These are phyloP conservation scores for Spathaspora girioi DNA, from an alignment of 805 yeast species.

Conservation along the genomic window DNA sequence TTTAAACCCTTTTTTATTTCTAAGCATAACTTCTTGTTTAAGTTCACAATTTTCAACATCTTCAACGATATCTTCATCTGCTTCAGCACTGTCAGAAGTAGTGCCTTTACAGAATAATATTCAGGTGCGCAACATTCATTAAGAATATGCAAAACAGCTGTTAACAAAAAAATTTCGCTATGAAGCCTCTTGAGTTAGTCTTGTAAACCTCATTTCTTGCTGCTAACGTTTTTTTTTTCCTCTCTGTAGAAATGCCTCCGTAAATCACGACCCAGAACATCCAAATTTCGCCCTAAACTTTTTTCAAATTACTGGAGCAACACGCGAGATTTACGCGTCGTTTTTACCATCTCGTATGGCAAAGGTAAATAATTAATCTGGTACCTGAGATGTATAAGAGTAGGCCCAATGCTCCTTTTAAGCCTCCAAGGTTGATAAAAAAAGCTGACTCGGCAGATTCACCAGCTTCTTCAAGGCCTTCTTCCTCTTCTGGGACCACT, in stretches of 20 bases:
- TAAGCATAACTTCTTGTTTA: too few species aligned
- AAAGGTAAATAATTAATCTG: neutral
- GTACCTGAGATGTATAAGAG: neutral
- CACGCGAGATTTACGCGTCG: neutral
- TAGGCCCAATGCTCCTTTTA: conserved; percentile 44
- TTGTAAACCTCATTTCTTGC: neutral
- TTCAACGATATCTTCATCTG: too few species aligned
- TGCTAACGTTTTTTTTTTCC: neutral
- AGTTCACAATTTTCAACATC: too few species aligned
- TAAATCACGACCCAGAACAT: too few species aligned
- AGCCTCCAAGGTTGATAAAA: conserved; percentile 41
- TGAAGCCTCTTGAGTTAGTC: neutral
- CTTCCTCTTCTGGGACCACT: neutral
- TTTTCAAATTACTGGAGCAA: too few species aligned
- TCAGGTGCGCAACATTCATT: too few species aligned
- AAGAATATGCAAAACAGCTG: too few species aligned
- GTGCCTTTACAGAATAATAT: too few species aligned
- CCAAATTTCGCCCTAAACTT: too few species aligned
- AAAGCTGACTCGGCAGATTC: neutral
- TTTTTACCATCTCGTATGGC: neutral
- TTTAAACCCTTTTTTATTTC: too few species aligned
- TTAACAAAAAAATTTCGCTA: neutral
- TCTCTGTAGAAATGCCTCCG: neutral
- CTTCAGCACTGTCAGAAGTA: too few species aligned
- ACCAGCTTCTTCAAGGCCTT: neutral